Evolutionary conservation across 495 filamentous ascomycete genomes (phyloP), one percentile per base, ranked within the genome.

Genomic region (Penicillium riverlandense): DNA sequence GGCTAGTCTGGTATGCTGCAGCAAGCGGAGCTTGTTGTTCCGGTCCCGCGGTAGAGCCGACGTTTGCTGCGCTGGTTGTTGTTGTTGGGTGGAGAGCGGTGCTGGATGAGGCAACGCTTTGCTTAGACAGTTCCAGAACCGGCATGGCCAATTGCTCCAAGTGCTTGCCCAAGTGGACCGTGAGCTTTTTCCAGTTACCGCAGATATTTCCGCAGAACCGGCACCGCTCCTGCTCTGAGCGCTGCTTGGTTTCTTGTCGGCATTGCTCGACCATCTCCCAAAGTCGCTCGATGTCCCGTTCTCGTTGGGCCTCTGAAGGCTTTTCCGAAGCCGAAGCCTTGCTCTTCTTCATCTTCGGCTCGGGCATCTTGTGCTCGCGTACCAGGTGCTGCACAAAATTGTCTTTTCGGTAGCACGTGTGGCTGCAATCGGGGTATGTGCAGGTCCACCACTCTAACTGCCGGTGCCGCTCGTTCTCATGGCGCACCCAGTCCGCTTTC

Each of bases 301-400:
- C 70, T 28, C 67, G 74, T 55, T 76, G 77, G 48, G 43, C 43
- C 68, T 80, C 61, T 65, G 63, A 66, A 48, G 54, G 52, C 41
- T 46, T 49, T 40, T 57, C 49, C 10, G 33, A 33, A 8, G 33
- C 41, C 11, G 58, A 63, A 6, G 59, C 55, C 38, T 71, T 74
- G 29, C 59, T 52, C 40, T 65, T 70, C 47, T 67, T 70, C 37
- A 53, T 40, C 50, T 79, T 88, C 12, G 90, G 90, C 54, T 96
- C 91, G 4, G 78, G 70, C 53, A 86, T 78, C 63, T 94, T 94
- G 62, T 97, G 91, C 63, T 97, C 91, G 30, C 90, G 86, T 15
- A 95, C 87, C 9, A 96, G 77, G 67, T 97, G 91, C 53, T 97
- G 89, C 11, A 95, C 77, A 60, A 97, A 97, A 58, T 97, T 97